phyloP scores from a whole-genome alignment of 805 yeast genomes.

The Kluyveromyces aestuarii region DNA sequence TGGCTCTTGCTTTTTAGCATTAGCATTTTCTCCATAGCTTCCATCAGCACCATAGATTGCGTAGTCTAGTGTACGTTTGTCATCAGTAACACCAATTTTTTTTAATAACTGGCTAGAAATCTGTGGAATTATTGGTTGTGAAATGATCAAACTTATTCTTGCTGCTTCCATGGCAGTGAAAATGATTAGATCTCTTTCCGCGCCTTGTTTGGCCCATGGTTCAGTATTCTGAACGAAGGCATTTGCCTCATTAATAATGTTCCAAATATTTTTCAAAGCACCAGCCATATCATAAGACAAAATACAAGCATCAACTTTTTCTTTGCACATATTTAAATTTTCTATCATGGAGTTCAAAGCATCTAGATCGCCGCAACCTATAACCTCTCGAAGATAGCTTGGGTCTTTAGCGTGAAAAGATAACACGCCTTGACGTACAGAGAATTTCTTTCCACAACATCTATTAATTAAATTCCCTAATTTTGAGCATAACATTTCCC shows the following conservation, averaged over 20 bases:
- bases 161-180: constrained; percentile 61
- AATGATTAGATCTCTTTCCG: constrained; percentile 45
- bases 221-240: constrained; percentile 54
- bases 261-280: constrained; percentile 54
- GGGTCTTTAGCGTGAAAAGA: constrained; percentile 9
- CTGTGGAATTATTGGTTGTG: constrained; percentile 67
- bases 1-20: constrained; percentile 37
- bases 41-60: constrained; percentile 50
- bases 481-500: constrained; percentile 69
- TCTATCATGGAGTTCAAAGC: constrained; percentile 23
- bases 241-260: constrained; percentile 50
- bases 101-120: constrained; percentile 50
- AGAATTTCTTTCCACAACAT: constrained; percentile 62
- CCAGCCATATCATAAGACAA: constrained; percentile 41
- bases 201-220: constrained; percentile 58
- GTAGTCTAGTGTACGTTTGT: constrained; percentile 34
- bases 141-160: constrained; percentile 55
- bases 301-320: constrained; percentile 36
- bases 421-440: constrained; percentile 38
- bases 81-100: constrained; percentile 44
- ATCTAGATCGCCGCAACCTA: constrained; percentile 9
- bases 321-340: constrained; percentile 30
- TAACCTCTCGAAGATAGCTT: constrained; percentile 12
- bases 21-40: constrained; percentile 51
- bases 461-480: constrained; percentile 74